Evolutionary conservation across 169 alveolate species (phyloP), one percentile per base, ranked within the genome.

Genomic region (Theileria parva): DNA sequence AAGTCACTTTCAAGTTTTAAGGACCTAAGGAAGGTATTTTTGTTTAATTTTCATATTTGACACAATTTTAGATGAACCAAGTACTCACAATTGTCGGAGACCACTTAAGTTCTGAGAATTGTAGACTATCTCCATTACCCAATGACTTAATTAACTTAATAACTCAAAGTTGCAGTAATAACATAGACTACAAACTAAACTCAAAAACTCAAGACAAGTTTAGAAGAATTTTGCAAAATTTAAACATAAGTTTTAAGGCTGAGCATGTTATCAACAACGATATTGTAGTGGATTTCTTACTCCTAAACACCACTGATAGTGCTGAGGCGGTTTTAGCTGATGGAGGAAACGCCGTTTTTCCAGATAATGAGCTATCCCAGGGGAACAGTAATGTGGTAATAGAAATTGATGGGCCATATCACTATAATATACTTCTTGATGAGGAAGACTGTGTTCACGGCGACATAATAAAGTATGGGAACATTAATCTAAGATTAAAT

Each of bases 361-460:
- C 9, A 6, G 27, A 55, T 55, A 21, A 4, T n/a, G 30, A 55
- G 7, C 21, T 7, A 55, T 2, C 25, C 37, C 71, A 74, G 17
- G 19, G 48, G 30, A 55, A 55, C 64, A 4, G 64, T 21, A 55
- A 21, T 55, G 53, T 85, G n/a, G 76, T 78, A 15, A 71, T 85
- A 7, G 91, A 85, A 70, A 74, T 85, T 17, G 91, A 85, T 65
- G 91, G 91, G 13, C 91, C 91, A 8, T 63, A 30, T 32, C 91
- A 85, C 79, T 85, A 78, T 78, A 85, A 77, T 53, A 32, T 85
- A 25, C 19, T 74, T 7, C 69, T 77, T 80, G 68, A 76, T 8
- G 74, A 37, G 48, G 13, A 37, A 37, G 8, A 37, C 8, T 37
- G 48, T 37, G 48, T 6, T 37, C 13, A 8, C 8, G 48, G 8